Base-by-base conservation (phyloP, 345 rosid genomes). In the Lenwebbia sp. region DNA sequence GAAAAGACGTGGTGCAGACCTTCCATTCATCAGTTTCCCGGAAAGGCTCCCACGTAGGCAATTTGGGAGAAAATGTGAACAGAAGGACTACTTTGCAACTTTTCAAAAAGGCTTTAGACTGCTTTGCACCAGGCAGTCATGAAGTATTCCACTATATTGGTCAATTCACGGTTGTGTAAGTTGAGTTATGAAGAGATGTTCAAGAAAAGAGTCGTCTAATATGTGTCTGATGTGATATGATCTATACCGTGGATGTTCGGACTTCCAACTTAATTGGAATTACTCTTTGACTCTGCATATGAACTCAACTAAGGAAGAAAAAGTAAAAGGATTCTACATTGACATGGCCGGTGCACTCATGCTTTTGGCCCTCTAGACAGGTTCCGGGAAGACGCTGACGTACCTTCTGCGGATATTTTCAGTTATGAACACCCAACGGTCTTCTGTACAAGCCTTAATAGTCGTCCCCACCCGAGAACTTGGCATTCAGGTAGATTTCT, bases 381-480 rank as follows among this genome's bases (percentile, higher is more conserved):
- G 98, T 89, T 95, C 98, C 33, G 99, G 99, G 57, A 95, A 96
- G 95, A 96, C 96, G 50, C 92, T 96, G 91, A 94, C 99, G 5
- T 95, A 96, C 89, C 83, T 96, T n/a, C 86, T 95, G 57, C 88
- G 91, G 90, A 92, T 96, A 84, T 91, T 92, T 88, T 93, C 98
- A 11, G 90, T 91, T 82, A 86, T 95, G 54, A 93, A 95, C 78
- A 89, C 95, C 78, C 91, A 91, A 88, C 90, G 94, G 85, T 92
- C 98, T 33, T 93, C 98, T 85, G 95, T 96, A 87, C 99, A 95
- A 92, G 96, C 98, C 22, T 87, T 93, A 11, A 91, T 96, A 85
- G 92, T 96, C 85, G 99, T 96, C 86, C 98, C 98, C 19, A 96
- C 98, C 51, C 93, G 98, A 21, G 98, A 96, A 87, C 98, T 96